phyloP scores from a whole-genome alignment of 306 rosid species.

The Trifolium repens region DNA sequence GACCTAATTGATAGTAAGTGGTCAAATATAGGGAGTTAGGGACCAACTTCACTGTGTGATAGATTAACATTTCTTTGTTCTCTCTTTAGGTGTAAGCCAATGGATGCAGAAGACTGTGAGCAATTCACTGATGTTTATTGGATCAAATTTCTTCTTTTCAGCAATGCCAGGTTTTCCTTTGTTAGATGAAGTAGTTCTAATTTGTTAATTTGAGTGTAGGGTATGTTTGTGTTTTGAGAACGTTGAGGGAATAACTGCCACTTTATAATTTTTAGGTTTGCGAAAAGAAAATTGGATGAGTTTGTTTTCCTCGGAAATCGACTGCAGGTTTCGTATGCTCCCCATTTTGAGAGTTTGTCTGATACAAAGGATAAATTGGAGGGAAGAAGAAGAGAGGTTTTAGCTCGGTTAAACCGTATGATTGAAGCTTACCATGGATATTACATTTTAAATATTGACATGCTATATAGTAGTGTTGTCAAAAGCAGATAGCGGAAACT shows the following conservation, averaged over 20 bases:
- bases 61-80: not conserved
- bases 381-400: constrained; percentile 79
- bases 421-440: constrained; percentile 26
- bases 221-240: constrained; percentile 33
- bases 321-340: constrained; percentile 78
- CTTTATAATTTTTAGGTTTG: constrained; percentile 66
- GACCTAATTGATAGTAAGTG: too few relatives aligned
- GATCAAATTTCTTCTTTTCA: constrained; percentile 72
- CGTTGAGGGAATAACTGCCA: constrained; percentile 22
- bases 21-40: too few relatives aligned
- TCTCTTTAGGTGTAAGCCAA: constrained; percentile 71
- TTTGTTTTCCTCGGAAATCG: constrained; percentile 81
- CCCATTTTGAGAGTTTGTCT: constrained; percentile 68
- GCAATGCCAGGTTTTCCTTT: constrained; percentile 75
- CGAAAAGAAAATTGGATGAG: constrained; percentile 81
- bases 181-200: not conserved
- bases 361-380: constrained; percentile 87
- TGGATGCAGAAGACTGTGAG: constrained; percentile 94
- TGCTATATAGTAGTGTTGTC: not conserved
- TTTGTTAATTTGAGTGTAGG: not conserved
- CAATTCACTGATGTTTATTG: constrained; percentile 85
- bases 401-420: constrained; percentile 67
- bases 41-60: too few relatives aligned
- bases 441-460: not conserved
- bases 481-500: not conserved